A percentile compares a stretch with the other conserved stretches of the same genome.
Conservation (phyloP, 2,329 filamentous ascomycete genomes). For the Trichoderma sp. region DNA sequence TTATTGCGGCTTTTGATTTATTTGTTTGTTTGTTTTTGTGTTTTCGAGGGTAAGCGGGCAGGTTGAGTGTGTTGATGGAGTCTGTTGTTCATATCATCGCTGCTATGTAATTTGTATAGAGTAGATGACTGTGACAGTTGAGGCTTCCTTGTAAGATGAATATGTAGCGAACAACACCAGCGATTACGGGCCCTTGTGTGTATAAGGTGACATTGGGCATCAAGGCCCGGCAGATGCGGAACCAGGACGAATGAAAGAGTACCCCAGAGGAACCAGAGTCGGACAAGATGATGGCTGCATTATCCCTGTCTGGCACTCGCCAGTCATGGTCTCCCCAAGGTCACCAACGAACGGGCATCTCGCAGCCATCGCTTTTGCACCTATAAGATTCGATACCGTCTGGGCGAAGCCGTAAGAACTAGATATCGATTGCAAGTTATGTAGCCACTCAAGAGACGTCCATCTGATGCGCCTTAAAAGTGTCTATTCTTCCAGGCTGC, state of each 20-base stretch:
- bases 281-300: not conserved
- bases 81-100: not conserved
- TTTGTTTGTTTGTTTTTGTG: not conserved
- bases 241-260: not conserved
- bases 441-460: not conserved
- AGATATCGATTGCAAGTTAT: not conserved
- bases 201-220: not conserved
- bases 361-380: not conserved
- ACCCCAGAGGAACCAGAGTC: not conserved
- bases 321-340: not conserved
- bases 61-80: not conserved
- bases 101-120: not conserved
- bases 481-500: not conserved
- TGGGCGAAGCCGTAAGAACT: not conserved
- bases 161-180: not conserved
- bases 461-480: not conserved
- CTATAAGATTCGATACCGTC: not conserved
- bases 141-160: not conserved
- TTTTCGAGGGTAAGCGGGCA: not conserved
- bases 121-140: not conserved
- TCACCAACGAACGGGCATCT: not conserved
- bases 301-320: not conserved
- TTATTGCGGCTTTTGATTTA: not conserved
- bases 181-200: not conserved
- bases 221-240: not conserved